These are phyloP conservation scores for Harrya chromipes DNA, from an alignment of 768 basidiomycete genomes.

Conservation along the genomic window DNA sequence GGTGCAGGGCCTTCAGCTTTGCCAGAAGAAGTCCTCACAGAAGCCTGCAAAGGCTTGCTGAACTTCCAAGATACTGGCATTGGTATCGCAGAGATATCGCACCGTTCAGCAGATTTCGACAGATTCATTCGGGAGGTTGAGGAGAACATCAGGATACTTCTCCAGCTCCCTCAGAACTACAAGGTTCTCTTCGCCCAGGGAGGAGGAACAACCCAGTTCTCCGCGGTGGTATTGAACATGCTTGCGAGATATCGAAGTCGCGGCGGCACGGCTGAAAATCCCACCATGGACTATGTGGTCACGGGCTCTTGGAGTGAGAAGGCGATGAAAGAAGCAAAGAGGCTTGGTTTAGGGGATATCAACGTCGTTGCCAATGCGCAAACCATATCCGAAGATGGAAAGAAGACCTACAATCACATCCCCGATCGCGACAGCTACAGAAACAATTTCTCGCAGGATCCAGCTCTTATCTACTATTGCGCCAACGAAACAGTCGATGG, in stretches of 20 bases:
- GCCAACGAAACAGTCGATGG: conserved; percentile 99
- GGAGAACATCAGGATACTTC: conserved; percentile 67
- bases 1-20: conserved; percentile 93
- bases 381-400: conserved; percentile 51
- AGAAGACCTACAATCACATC: conserved; percentile 74
- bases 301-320: conserved; percentile 93
- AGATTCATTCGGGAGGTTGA: conserved; percentile 62
- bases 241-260: conserved; percentile 81
- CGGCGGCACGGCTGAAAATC: conserved; percentile 52
- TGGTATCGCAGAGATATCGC: conserved; percentile 94
- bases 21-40: conserved; percentile 79
- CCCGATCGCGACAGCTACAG: conserved; percentile 70
- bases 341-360: conserved; percentile 57
- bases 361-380: conserved; percentile 74
- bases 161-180: conserved; percentile 81
- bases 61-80: conserved; percentile 91
- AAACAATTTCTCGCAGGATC: conserved; percentile 62
- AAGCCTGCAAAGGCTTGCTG: conserved; percentile 81
- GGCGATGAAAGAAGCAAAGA: conserved; percentile 76
- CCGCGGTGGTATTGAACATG: conserved; percentile 88
- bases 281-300: conserved; percentile 81
- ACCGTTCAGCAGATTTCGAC: conserved; percentile 88
- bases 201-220: conserved; percentile 90
- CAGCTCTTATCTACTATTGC: conserved; percentile 96
- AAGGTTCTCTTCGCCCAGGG: conserved; percentile 91